Conservation (phyloP, 164 flowering plant genomes). For the Vitis rotundifolia region DNA sequence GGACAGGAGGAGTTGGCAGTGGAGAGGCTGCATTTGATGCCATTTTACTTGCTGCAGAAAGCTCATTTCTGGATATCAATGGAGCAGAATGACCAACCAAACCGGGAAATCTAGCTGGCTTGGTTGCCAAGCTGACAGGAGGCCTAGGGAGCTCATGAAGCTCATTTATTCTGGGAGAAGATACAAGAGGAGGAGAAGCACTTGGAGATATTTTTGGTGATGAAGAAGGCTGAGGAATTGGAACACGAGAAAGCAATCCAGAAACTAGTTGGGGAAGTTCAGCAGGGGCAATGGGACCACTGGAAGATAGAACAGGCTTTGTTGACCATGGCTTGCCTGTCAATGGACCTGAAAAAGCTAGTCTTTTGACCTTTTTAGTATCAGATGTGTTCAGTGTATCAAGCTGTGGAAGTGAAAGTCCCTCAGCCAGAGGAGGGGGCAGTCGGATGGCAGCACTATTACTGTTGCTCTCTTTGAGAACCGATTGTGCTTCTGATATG, state of each 20-base stretch:
- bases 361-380: slow-evolving; percentile 32
- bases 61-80: slow-evolving; percentile 27
- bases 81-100: slow-evolving; percentile 48
- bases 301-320: slow-evolving; percentile 36
- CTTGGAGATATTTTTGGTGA: slow-evolving; percentile 56
- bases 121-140: slow-evolving; percentile 22
- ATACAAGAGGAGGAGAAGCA: slow-evolving; percentile 46
- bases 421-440: slow-evolving; percentile 63
- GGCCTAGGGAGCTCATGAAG: slow-evolving; percentile 61
- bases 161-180: slow-evolving; percentile 46
- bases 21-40: slow-evolving; percentile 35
- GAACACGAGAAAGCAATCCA: slow-evolving; percentile 35
- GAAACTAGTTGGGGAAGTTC: slow-evolving; percentile 44
- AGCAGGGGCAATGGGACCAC: slow-evolving; percentile 43
- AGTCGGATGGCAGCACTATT: slow-evolving; percentile 31
- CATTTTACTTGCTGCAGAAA: slow-evolving; percentile 14
- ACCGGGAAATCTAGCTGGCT: slow-evolving; percentile 23
- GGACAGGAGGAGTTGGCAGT: slow-evolving; percentile 56
- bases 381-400: slow-evolving; percentile 38
- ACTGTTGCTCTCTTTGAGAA: slow-evolving; percentile 64
- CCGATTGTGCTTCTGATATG: slow-evolving; percentile 33
- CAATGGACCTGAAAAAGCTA: slow-evolving; percentile 44
- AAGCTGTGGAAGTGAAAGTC: slow-evolving; percentile 37
- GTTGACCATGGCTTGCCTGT: slow-evolving; percentile 22
- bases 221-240: slow-evolving; percentile 38